These are phyloP conservation scores for Hypoxylon sp. DNA, from an alignment of 2,329 filamentous ascomycete species.

Conservation along the genomic window DNA sequence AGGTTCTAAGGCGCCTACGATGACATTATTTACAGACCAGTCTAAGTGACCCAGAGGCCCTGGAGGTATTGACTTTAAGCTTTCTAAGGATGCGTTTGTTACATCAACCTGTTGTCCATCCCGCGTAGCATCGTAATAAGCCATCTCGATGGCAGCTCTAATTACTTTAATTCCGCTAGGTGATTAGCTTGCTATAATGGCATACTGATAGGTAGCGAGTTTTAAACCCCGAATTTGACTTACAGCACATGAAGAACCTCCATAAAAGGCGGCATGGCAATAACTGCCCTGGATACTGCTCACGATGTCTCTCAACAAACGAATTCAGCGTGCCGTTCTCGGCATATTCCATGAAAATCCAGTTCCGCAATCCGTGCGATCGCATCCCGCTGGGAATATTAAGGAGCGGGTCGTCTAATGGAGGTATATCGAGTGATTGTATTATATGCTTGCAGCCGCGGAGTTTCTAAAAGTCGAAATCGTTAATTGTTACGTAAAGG, in stretches of 20 bases:
- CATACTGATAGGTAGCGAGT: too few relatives aligned
- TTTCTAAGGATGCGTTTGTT: not conserved
- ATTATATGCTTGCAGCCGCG: slow-evolving; percentile 25
- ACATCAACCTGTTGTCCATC: slow-evolving; percentile 4
- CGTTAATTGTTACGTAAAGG: not conserved
- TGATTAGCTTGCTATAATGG: slow-evolving; percentile 6
- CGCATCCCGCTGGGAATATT: not conserved
- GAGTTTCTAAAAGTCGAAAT: slow-evolving; percentile 14
- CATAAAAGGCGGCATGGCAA: slow-evolving; percentile 26
- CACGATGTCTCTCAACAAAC: slow-evolving; percentile 5
- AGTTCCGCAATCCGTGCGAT: slow-evolving; percentile 21
- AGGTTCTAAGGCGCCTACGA: not conserved
- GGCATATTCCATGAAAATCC: slow-evolving; percentile 27
- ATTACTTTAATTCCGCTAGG: not conserved
- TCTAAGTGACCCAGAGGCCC: slow-evolving; percentile 23
- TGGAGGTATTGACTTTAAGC: not conserved
- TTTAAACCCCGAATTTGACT: not conserved
- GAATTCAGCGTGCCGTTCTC: slow-evolving; percentile 15
- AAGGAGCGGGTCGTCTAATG: slow-evolving; percentile 14
- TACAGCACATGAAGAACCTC: slow-evolving; percentile 36
- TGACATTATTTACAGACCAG: slow-evolving; percentile 1
- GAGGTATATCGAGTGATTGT: slow-evolving; percentile 9
- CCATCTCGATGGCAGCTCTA: slow-evolving; percentile 27
- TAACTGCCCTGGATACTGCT: slow-evolving; percentile 1
- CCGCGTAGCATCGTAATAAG: slow-evolving; percentile 14